Percentiles rank a stretch among this genome's conserved stretches.
Conservation (phyloP, 2,329 filamentous ascomycete genomes). For the Colletotrichum sp. region DNA sequence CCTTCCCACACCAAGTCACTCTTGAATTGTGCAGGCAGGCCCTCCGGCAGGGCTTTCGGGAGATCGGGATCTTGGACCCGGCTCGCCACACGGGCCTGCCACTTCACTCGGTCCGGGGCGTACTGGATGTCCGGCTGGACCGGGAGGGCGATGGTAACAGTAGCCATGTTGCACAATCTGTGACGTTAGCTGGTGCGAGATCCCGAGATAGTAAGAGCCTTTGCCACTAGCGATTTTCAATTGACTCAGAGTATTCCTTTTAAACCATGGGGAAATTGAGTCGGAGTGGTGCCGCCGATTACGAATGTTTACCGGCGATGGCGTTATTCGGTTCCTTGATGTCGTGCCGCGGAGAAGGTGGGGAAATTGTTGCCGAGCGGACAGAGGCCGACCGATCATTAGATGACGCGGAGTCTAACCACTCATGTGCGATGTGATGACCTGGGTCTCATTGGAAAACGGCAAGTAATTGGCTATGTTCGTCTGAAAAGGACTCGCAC, state of each 20-base stretch:
- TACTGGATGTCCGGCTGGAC: conserved; percentile 66
- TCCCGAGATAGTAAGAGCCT: not conserved
- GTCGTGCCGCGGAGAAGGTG: conserved; percentile 13
- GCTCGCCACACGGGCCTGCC: conserved; percentile 50
- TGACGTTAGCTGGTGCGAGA: not conserved
- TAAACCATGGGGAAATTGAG: not conserved
- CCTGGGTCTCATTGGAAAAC: not conserved
- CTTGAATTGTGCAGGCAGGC: conserved; percentile 53
- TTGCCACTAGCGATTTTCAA: not conserved
- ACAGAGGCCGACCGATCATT: not conserved
- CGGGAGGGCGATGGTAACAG: conserved; percentile 27
- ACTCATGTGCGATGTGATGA: not conserved
- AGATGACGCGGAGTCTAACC: not conserved
- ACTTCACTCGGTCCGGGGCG: conserved; percentile 58
- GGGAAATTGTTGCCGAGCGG: not conserved
- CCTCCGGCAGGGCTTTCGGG: conserved; percentile 46
- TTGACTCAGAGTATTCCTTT: not conserved
- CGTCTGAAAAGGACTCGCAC: fast-evolving
- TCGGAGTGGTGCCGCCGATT: not conserved
- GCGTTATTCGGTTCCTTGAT: conserved; percentile 4
- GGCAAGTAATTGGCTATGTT: not conserved
- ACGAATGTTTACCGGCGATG: not conserved
- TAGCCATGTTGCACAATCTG: not conserved
- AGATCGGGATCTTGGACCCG: conserved; percentile 45
- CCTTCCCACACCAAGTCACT: conserved; percentile 64